Conservation (phyloP, 2,329 filamentous ascomycete genomes). For the Penicillium sp. region DNA sequence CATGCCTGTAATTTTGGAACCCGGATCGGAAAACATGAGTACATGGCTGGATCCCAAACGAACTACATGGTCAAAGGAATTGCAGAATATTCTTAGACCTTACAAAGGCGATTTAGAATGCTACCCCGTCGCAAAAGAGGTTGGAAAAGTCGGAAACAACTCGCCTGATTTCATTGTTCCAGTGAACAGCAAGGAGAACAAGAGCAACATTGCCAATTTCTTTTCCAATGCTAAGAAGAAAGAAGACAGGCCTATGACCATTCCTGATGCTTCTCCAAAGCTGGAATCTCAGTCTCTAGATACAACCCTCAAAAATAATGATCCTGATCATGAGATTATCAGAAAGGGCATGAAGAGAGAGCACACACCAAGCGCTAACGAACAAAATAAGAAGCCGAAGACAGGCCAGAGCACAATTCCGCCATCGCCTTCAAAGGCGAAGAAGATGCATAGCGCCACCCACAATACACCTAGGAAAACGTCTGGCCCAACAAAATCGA, state of each 20-base stretch:
- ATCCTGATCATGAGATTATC: constrained; percentile 54
- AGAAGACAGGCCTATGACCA: constrained; percentile 30
- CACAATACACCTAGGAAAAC: constrained; percentile 57
- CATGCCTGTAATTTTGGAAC: constrained; percentile 92
- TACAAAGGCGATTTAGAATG: constrained; percentile 78
- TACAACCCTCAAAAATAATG: too few relatives aligned
- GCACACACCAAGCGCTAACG: constrained; percentile 31
- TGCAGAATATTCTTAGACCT: constrained; percentile 80
- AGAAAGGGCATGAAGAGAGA: constrained; percentile 57
- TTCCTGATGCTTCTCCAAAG: constrained; percentile 31
- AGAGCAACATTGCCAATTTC: constrained; percentile 92
- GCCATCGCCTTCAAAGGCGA: constrained; percentile 50
- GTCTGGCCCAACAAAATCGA: constrained; percentile 44
- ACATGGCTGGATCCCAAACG: constrained; percentile 78
- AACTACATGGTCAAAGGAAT: constrained; percentile 73
- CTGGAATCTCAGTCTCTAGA: too few relatives aligned
- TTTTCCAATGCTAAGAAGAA: constrained; percentile 65
- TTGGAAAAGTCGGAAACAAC: constrained; percentile 93
- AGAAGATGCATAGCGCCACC: constrained; percentile 61
- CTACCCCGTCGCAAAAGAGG: constrained; percentile 84
- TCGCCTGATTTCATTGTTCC: constrained; percentile 83
- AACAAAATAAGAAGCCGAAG: constrained; percentile 32
- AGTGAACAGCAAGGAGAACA: constrained; percentile 82
- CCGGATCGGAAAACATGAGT: constrained; percentile 69
- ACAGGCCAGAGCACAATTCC: constrained; percentile 14